phyloP scores from a whole-genome alignment of 208 protist genomes.

The Trypanosoma melophagium region DNA sequence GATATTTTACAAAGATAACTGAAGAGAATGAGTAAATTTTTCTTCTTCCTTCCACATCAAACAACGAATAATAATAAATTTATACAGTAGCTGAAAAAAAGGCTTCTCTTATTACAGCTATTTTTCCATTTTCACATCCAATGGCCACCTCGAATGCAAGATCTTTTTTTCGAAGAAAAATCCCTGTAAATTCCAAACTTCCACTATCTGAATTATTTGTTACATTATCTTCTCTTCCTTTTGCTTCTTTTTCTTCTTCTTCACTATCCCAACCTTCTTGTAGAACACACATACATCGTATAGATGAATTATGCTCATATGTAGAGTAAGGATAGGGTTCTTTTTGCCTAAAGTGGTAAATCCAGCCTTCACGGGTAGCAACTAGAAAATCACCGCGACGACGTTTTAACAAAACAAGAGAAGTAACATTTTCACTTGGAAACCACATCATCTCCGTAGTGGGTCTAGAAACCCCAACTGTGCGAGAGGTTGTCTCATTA shows the following conservation, averaged over 20 bases:
- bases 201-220: too few relatives aligned
- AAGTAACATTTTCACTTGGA: slow-evolving; percentile 11
- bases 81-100: slow-evolving; percentile 8
- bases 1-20: not conserved
- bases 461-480: not conserved
- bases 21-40: not conserved
- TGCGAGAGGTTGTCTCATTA: slow-evolving; percentile 4
- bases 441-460: not conserved
- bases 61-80: too few relatives aligned
- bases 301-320: slow-evolving; percentile 20
- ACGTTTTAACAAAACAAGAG: slow-evolving; percentile 16
- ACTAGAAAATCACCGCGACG: slow-evolving; percentile 27
- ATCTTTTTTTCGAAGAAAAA: not conserved
- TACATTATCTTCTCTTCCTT: not conserved
- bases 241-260: not conserved
- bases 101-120: slow-evolving; percentile 18
- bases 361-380: slow-evolving; percentile 22
- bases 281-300: slow-evolving; percentile 26
- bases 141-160: slow-evolving; percentile 18
- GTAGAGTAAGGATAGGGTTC: slow-evolving; percentile 7
- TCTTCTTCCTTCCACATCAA: not conserved
- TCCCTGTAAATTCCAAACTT: not conserved
- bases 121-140: slow-evolving; percentile 22
- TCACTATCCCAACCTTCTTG: slow-evolving; percentile 7
- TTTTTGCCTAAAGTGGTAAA: slow-evolving; percentile 31